Conservation (phyloP, 768 basidiomycete genomes). For the Pseudohyphozyma bogoriensis region DNA sequence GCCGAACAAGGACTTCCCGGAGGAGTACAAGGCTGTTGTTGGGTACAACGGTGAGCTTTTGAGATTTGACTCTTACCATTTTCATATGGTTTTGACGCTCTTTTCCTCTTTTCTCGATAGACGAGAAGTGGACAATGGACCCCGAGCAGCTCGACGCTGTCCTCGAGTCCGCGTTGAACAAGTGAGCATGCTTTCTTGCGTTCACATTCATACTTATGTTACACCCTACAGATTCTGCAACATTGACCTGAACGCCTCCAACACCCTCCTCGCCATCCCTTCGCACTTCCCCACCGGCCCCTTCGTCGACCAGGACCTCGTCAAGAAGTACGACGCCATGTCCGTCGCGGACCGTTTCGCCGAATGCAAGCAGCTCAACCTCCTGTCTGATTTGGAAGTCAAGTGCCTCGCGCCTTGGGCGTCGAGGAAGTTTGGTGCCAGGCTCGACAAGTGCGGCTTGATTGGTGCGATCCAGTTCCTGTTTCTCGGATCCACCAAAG, state of each 20-base stretch:
- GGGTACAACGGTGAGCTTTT: no score
- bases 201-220: background rate
- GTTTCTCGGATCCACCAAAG: no score
- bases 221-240: background rate
- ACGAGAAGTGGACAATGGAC: no score
- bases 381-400: background rate
- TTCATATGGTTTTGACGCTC: no score
- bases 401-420: constrained; percentile 4
- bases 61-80: no score
- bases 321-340: constrained; percentile 2
- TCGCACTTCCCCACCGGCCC: background rate
- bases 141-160: no score
- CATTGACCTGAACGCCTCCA: background rate
- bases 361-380: constrained; percentile 1
- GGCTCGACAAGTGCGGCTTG: no score
- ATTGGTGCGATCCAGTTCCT: no score
- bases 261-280: background rate
- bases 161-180: no score
- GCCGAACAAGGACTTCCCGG: constrained; percentile 2
- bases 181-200: background rate
- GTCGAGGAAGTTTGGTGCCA: no score
- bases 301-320: background rate
- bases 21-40: background rate
- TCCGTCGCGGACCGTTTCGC: constrained; percentile 6
- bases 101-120: no score